These are phyloP conservation scores for Cytauxzoon felis DNA, from an alignment of 169 alveolate genomes.

Conservation along the genomic window DNA sequence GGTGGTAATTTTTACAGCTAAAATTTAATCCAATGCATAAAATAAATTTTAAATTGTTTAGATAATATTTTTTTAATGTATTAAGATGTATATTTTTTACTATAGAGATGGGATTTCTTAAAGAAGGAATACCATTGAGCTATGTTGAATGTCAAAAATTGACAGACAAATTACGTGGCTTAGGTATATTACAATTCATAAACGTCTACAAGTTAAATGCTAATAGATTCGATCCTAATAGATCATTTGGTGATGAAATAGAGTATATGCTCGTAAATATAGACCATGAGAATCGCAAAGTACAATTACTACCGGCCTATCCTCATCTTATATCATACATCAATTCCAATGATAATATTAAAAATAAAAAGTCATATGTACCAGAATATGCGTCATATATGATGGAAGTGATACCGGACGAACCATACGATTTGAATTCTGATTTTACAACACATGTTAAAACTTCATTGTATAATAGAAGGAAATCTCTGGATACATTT, in stretches of 20 bases:
- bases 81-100: no score
- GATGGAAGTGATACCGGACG: conserved; percentile 69
- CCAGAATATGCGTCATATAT: conserved; percentile 74
- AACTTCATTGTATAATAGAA: conserved; percentile 35
- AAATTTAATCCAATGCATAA: no score
- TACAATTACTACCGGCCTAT: conserved; percentile 28
- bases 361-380: conserved; percentile 32
- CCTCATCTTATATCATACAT: conserved; percentile 26
- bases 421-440: conserved; percentile 58
- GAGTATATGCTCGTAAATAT: conserved; percentile 64
- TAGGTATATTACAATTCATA: conserved; percentile 63
- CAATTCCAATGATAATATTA: not conserved
- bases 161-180: conserved; percentile 24
- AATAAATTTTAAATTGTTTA: no score
- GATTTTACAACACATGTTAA: conserved; percentile 44
- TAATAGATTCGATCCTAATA: conserved; percentile 50
- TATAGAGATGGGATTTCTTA: conserved; percentile 52
- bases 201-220: conserved; percentile 48
- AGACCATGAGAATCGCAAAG: conserved; percentile 50
- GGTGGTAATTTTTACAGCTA: no score
- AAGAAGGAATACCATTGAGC: conserved; percentile 22
- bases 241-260: conserved; percentile 69
- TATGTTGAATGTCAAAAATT: conserved; percentile 1
- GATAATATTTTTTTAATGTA: no score
- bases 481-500: conserved; percentile 32